Evolutionary conservation across 2,329 filamentous ascomycete species (phyloP).

Genomic region (Cercospora zeae-maydis): DNA sequence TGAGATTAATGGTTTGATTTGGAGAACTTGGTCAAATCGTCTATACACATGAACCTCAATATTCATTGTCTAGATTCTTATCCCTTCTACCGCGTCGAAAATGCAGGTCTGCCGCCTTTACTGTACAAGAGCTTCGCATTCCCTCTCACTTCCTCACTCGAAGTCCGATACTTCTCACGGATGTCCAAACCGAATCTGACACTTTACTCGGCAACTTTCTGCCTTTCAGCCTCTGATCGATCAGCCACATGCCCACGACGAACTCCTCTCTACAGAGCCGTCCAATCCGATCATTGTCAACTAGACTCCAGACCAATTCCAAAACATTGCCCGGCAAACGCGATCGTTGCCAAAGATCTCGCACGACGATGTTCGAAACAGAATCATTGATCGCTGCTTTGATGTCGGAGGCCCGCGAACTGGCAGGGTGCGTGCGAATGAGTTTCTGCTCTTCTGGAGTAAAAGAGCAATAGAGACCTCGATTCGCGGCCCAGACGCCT

Average conservation of each 20-base stretch:
- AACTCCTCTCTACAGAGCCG: conserved; percentile 67
- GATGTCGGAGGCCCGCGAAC: conserved; percentile 12
- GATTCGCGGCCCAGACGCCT: conserved; percentile 79
- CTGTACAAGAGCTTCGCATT: too few species aligned
- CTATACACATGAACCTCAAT: too few species aligned
- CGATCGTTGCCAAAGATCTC: conserved; percentile 72
- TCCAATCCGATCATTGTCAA: conserved; percentile 57
- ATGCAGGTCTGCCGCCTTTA: background rate
- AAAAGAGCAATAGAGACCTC: conserved; percentile 50
- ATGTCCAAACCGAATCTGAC: conserved; percentile 71
- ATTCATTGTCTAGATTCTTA: background rate
- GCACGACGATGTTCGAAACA: conserved; percentile 65
- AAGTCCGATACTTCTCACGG: conserved; percentile 51
- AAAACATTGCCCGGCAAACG: conserved; percentile 65
- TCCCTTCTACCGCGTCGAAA: background rate
- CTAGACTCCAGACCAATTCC: conserved; percentile 72
- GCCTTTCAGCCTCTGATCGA: conserved; percentile 76
- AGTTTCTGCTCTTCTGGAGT: conserved; percentile 22
- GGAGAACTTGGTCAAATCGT: too few species aligned
- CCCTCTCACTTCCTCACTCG: conserved; percentile 30
- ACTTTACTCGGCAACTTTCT: conserved; percentile 71
- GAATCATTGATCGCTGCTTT: conserved; percentile 28
- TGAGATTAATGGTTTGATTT: conserved; percentile 20
- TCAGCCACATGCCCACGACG: conserved; percentile 77
- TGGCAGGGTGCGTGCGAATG: conserved; percentile 7